Base-by-base conservation (phyloP, 176 grass and related monocot species). In the Calamus simplicifolius region DNA sequence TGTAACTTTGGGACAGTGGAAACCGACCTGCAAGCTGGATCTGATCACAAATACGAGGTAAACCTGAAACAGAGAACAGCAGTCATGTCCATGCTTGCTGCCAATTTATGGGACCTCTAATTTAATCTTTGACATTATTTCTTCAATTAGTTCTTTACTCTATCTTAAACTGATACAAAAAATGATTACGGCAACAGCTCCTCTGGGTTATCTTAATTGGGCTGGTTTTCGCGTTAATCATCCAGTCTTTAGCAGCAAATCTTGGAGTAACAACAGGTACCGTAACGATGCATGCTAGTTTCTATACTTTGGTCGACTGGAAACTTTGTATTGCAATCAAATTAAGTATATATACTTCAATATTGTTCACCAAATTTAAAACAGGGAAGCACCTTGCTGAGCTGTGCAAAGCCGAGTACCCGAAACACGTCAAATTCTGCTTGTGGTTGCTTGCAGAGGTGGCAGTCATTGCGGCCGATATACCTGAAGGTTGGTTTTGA, bases 171-270 rank as follows among this genome's bases (percentile, higher is more conserved):
- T 50, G 15, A 57, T 58, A 29, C 10, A 0, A 38, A 2, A 29
- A 29, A 29, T 4, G 4, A 3, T 29, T 29, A 29, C 28, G 28
- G 4, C 17, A 54, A 3, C 56, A 90, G 83, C 92, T 96, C 18
- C 64, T 96, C 31, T 96, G 92, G 92, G 87, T 96, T 13, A 87
- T 96, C 38, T 66, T 96, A 35, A 72, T 96, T 48, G 87, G 92
- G 2, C 81, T 96, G 4, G 52, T 88, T 61, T 96, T 96, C 18
- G 86, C 92, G 0, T 50, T 96, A 16, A 80, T 96, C 2, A 96
- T 96, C 63, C 86, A 90, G 50, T 90, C 86, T 4, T 75, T 96
- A 49, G 69, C 83, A 0, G 92, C 92, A 13, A 96, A 96, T 73
- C 80, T 96, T 29, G 86, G 86, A 2, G 92, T 96, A 1, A 77